Percentiles rank a stretch among this genome's conserved stretches.
Evolutionary conservation across 2,329 filamentous ascomycete species (phyloP).

Genomic region (Hawksworthiomyces lignivorus): DNA sequence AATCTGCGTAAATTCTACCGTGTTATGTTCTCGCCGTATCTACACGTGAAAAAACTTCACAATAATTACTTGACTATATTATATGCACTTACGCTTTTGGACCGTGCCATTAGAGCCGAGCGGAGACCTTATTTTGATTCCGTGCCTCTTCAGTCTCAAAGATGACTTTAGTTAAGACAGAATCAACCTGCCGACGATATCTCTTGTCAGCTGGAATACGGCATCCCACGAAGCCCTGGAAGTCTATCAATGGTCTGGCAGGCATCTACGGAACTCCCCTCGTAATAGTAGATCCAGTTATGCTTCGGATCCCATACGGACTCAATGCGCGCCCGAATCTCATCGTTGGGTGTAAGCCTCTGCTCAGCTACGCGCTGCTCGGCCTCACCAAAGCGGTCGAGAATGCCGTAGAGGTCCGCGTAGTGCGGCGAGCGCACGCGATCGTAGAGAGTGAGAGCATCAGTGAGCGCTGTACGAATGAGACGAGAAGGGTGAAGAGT

Average conservation of each 20-base stretch:
- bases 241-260: too few species aligned
- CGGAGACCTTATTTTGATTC: too few species aligned
- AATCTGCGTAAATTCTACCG: too few species aligned
- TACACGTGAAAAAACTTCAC: too few species aligned
- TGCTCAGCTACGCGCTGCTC: neutral
- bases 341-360: neutral
- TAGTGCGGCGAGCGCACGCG: slow-evolving; percentile 9
- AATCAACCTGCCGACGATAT: neutral
- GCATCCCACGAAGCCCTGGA: too few species aligned
- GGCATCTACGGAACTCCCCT: too few species aligned
- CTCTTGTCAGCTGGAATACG: neutral
- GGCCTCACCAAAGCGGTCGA: slow-evolving; percentile 2
- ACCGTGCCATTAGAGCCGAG: too few species aligned
- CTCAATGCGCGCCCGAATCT: slow-evolving; percentile 3
- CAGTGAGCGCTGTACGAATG: too few species aligned
- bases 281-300: slow-evolving; percentile 10
- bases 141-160: neutral
- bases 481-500: too few species aligned
- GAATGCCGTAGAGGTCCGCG: slow-evolving; percentile 1
- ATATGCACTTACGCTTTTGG: too few species aligned
- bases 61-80: too few species aligned
- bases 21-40: too few species aligned
- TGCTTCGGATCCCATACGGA: slow-evolving; percentile 1
- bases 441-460: slow-evolving; percentile 3
- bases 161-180: neutral